Evolutionary conservation across 495 filamentous ascomycete species (phyloP).

Genomic region (Neurospora tetrasperma): DNA sequence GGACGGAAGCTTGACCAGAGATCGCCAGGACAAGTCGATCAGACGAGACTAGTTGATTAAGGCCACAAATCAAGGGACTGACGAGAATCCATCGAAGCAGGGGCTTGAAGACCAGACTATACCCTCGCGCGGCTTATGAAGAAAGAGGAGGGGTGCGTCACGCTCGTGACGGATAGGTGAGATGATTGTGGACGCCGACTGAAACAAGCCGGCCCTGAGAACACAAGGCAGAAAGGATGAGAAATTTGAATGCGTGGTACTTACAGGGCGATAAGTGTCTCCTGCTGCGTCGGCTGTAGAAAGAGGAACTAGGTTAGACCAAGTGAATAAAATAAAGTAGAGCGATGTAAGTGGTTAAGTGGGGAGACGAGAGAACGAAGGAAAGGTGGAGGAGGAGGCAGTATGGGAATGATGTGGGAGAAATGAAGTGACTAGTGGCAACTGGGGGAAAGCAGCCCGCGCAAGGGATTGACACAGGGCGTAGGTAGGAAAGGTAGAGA

Average conservation of each 20-base stretch:
- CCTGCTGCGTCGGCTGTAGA: conserved; percentile 37
- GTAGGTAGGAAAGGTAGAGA: background rate
- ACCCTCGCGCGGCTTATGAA: background rate
- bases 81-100: background rate
- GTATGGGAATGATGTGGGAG: conserved; percentile 8
- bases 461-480: background rate
- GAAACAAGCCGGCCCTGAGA: background rate
- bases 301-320: conserved; percentile 27
- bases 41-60: background rate
- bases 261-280: conserved; percentile 44
- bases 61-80: background rate
- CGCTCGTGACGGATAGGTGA: background rate
- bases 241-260: conserved; percentile 11
- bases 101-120: background rate
- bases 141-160: background rate
- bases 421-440: conserved; percentile 17
- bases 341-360: conserved; percentile 11
- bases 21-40: conserved; percentile 1
- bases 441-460: conserved; percentile 16
- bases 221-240: background rate
- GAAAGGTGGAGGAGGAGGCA: conserved; percentile 3
- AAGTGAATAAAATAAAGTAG: conserved; percentile 11
- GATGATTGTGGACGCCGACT: background rate
- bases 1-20: background rate
- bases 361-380: conserved; percentile 7